Conservation (phyloP, 2,329 filamentous ascomycete species). For the Nigrospora oryzae region DNA sequence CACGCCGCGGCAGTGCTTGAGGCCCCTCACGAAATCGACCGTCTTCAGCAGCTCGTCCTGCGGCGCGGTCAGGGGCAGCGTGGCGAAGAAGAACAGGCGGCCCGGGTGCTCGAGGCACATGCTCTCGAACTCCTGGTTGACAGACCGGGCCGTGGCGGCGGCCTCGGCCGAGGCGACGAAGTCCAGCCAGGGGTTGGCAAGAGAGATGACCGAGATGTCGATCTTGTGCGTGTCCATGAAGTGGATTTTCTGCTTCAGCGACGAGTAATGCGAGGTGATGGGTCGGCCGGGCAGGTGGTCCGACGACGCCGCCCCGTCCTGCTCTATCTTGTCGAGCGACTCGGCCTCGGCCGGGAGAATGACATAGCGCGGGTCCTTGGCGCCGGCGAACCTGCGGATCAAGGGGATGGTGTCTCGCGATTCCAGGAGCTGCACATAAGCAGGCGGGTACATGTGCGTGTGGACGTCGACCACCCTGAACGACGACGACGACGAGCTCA, state of each 20-base stretch:
- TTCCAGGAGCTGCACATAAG: constrained; percentile 53
- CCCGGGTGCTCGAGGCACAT: constrained; percentile 61
- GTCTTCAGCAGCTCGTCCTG: constrained; percentile 53
- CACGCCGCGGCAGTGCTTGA: constrained; percentile 71
- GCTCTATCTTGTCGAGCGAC: constrained; percentile 37
- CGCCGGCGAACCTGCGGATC: constrained; percentile 55
- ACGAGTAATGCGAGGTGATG: constrained; percentile 75
- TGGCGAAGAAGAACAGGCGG: constrained; percentile 74
- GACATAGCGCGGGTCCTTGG: constrained; percentile 53
- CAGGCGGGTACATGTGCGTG: constrained; percentile 62
- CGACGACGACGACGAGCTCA: constrained; percentile 20
- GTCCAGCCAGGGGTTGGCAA: constrained; percentile 92
- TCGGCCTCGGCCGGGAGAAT: constrained; percentile 47
- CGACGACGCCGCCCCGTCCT: constrained; percentile 33
- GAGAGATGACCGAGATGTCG: constrained; percentile 73
- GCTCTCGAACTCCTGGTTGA: constrained; percentile 70
- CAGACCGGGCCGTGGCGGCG: constrained; percentile 50
- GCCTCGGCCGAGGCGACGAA: constrained; percentile 60
- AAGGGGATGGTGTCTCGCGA: constrained; percentile 58
- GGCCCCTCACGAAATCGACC: constrained; percentile 49
- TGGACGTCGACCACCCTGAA: constrained; percentile 54
- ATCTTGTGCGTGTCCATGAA: constrained; percentile 87
- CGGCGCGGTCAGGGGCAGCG: constrained; percentile 67
- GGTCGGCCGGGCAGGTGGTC: constrained; percentile 65
- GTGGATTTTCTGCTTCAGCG: constrained; percentile 67